Conservation (phyloP, 2,329 filamentous ascomycete species). For the Dactylellina leptospora region DNA sequence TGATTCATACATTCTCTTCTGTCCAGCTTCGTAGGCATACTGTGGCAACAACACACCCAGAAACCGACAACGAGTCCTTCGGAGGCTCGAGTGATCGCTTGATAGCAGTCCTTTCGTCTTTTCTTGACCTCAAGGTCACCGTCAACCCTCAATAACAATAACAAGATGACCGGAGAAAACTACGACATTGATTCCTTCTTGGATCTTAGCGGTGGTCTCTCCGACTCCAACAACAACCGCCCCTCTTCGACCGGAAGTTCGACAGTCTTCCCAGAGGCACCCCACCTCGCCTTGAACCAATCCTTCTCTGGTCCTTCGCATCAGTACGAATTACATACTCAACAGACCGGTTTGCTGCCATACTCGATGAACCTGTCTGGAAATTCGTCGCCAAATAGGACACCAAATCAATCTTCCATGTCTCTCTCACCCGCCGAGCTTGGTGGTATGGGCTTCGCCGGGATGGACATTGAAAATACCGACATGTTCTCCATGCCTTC, state of each 20-base stretch:
- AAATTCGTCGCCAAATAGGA: conserved; percentile 68
- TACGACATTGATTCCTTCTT: conserved; percentile 55
- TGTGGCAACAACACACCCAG: conserved; percentile 47
- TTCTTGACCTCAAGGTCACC: conserved; percentile 29
- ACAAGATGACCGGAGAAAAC: conserved; percentile 50
- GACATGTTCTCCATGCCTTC: conserved; percentile 71
- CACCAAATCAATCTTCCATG: conserved; percentile 64
- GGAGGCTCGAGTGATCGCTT: conserved; percentile 20
- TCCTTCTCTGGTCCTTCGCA: conserved; percentile 81
- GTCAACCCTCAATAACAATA: conserved; percentile 15
- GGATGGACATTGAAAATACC: conserved; percentile 60
- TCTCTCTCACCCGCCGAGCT: conserved; percentile 65
- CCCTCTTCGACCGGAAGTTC: conserved; percentile 52
- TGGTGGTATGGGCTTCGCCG: conserved; percentile 58
- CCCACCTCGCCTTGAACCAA: conserved; percentile 54
- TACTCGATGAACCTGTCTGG: conserved; percentile 72
- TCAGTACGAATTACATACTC: conserved; percentile 93
- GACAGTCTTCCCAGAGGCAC: conserved; percentile 54
- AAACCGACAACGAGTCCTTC: conserved; percentile 23
- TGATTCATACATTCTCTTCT: conserved; percentile 24
- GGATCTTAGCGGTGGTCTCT: conserved; percentile 52
- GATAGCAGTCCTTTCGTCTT: conserved; percentile 26
- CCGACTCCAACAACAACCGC: conserved; percentile 49
- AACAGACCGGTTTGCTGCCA: conserved; percentile 90
- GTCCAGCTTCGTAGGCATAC: conserved; percentile 12